phyloP scores from a whole-genome alignment of 805 yeast genomes.

The Candida manassasensis region DNA sequence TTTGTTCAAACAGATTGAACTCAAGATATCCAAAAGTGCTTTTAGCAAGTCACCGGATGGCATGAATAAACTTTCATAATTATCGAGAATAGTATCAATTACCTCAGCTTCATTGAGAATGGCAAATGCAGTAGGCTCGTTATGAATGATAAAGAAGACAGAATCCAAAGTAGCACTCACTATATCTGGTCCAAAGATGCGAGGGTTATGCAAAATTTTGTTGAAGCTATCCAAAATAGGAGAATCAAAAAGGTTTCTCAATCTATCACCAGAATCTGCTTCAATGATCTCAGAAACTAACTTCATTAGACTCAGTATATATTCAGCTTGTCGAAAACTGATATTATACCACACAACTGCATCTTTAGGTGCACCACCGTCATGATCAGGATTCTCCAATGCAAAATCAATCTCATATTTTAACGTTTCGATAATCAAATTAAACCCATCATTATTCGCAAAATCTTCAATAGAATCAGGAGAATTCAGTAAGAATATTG shows the following conservation, averaged over 20 bases:
- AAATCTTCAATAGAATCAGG: constrained; percentile 58
- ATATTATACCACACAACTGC: constrained; percentile 48
- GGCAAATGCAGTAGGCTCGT: constrained; percentile 85
- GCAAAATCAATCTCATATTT: constrained; percentile 64
- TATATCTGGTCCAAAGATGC: constrained; percentile 62
- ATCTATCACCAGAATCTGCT: constrained; percentile 76
- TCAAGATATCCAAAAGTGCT: constrained; percentile 68
- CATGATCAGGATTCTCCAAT: constrained; percentile 51
- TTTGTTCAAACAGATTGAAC: constrained; percentile 75
- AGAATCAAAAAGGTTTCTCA: constrained; percentile 83
- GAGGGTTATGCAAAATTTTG: constrained; percentile 50
- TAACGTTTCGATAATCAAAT: constrained; percentile 53
- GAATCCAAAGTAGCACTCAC: constrained; percentile 58
- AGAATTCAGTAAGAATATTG: constrained; percentile 38
- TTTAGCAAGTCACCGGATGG: constrained; percentile 56
- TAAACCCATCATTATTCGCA: constrained; percentile 63
- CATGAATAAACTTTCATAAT: constrained; percentile 51
- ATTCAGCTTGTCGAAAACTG: constrained; percentile 55
- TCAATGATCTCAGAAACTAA: constrained; percentile 60
- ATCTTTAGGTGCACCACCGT: constrained; percentile 53
- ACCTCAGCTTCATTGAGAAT: constrained; percentile 75
- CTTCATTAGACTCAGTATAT: constrained; percentile 47
- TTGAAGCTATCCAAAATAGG: constrained; percentile 62
- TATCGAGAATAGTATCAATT: constrained; percentile 57
- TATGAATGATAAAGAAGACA: constrained; percentile 69